Conservation (phyloP, 768 basidiomycete genomes). For the Antrodiella citrinella region DNA sequence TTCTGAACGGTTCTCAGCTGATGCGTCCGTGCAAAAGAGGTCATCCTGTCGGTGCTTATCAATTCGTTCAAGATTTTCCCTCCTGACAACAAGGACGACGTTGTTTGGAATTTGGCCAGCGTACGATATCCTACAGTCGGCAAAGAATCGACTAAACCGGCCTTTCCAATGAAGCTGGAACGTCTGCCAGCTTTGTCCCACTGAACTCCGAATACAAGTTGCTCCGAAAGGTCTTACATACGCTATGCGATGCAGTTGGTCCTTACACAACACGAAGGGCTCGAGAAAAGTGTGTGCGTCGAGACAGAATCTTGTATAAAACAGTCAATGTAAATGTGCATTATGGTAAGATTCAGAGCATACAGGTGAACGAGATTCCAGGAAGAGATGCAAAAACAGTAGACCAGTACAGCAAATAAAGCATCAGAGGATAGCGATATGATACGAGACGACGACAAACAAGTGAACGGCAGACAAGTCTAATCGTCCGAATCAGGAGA, state of each 20-base stretch:
- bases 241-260: too few relatives aligned
- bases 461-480: not conserved
- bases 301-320: too few relatives aligned
- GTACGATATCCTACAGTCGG: slow-evolving; percentile 12
- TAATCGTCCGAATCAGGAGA: not conserved
- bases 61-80: slow-evolving; percentile 11
- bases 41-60: slow-evolving; percentile 12
- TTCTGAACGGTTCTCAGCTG: not conserved
- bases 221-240: too few relatives aligned
- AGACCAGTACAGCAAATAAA: not conserved
- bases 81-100: slow-evolving; percentile 8
- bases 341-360: too few relatives aligned
- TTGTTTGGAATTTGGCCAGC: slow-evolving; percentile 13
- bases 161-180: slow-evolving; percentile 19
- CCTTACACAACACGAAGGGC: too few relatives aligned
- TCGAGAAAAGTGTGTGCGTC: too few relatives aligned
- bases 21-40: slow-evolving; percentile 10
- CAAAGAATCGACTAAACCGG: slow-evolving; percentile 11
- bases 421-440: not conserved
- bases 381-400: not conserved
- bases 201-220: too few relatives aligned
- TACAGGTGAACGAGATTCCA: not conserved
- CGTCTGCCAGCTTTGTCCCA: too few relatives aligned
- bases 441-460: not conserved
- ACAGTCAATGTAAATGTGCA: too few relatives aligned